phyloP scores from a whole-genome alignment of 768 basidiomycete species.

The Phlebiopsis gigantea region DNA sequence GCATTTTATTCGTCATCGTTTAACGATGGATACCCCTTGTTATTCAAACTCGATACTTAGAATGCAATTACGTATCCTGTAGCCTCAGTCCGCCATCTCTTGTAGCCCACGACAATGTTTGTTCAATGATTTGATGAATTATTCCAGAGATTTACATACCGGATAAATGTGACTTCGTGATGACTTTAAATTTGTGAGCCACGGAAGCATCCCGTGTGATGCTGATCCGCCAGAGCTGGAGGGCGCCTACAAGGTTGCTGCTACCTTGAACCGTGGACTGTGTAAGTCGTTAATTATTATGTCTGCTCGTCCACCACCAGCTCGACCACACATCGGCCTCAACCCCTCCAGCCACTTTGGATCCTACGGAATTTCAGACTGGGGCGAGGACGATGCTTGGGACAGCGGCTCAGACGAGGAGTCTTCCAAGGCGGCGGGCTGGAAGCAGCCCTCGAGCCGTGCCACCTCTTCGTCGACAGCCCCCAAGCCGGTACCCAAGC shows the following conservation, averaged over 20 bases:
- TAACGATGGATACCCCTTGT: too few relatives aligned
- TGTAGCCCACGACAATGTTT: not conserved
- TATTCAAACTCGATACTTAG: too few relatives aligned
- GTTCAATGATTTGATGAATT: not conserved
- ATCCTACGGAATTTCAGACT: slow-evolving; percentile 44
- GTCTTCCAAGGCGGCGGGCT: slow-evolving; percentile 42
- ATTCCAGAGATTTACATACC: too few relatives aligned
- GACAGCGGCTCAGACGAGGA: slow-evolving; percentile 80
- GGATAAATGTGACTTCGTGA: not conserved
- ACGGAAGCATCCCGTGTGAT: not conserved
- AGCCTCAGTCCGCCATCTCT: not conserved
- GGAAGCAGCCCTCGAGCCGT: slow-evolving; percentile 14
- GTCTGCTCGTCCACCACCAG: slow-evolving; percentile 62
- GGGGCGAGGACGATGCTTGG: slow-evolving; percentile 88
- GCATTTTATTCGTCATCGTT: too few relatives aligned
- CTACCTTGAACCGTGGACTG: slow-evolving; percentile 2
- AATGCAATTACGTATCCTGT: too few relatives aligned
- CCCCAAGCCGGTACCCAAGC: slow-evolving; percentile 52
- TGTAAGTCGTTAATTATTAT: slow-evolving; percentile 20
- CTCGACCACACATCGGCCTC: slow-evolving; percentile 68
- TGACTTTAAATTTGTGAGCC: too few relatives aligned
- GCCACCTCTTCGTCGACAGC: slow-evolving; percentile 32
- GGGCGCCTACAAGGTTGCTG: slow-evolving; percentile 3
- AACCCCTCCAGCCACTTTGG: slow-evolving; percentile 42
- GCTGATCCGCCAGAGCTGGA: not conserved